These are phyloP conservation scores for Hexamita inflata DNA, from an alignment of 208 protist species.

Conservation along the genomic window DNA sequence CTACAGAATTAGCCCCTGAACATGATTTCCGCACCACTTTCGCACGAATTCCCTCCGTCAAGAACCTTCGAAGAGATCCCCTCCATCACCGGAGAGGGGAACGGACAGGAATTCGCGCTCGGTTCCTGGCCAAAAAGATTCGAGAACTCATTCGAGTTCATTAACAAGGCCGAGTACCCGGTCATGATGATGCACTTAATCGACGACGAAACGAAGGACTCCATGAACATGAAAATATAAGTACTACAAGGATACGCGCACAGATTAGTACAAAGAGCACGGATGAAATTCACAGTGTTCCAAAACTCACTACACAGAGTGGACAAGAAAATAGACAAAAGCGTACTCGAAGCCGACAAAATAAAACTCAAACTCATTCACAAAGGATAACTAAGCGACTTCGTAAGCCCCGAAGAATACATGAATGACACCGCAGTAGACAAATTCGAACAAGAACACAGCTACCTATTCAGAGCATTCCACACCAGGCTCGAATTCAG, in stretches of 20 bases:
- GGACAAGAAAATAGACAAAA: background rate
- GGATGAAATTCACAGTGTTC: background rate
- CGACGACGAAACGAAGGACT: background rate
- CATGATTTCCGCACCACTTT: background rate
- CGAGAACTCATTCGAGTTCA: background rate
- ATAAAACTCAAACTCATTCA: background rate
- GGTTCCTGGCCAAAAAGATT: constrained; percentile 1
- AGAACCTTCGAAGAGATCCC: background rate
- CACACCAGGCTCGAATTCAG: background rate
- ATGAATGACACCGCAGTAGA: background rate
- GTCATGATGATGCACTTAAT: constrained; percentile 8
- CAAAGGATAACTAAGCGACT: background rate
- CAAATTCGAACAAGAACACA: background rate
- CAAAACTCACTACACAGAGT: background rate
- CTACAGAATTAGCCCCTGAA: background rate
- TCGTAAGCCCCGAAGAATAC: background rate
- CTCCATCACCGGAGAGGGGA: background rate
- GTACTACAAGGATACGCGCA: background rate
- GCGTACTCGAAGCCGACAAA: background rate
- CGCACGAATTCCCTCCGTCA: background rate
- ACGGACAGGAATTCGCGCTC: background rate
- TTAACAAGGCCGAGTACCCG: constrained; percentile 24
- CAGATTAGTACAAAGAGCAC: background rate
- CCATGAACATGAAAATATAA: background rate
- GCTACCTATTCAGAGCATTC: constrained; percentile 1